These are phyloP conservation scores for Chlorella ohadii DNA, from an alignment of 139 green algal species.

Conservation along the genomic window DNA sequence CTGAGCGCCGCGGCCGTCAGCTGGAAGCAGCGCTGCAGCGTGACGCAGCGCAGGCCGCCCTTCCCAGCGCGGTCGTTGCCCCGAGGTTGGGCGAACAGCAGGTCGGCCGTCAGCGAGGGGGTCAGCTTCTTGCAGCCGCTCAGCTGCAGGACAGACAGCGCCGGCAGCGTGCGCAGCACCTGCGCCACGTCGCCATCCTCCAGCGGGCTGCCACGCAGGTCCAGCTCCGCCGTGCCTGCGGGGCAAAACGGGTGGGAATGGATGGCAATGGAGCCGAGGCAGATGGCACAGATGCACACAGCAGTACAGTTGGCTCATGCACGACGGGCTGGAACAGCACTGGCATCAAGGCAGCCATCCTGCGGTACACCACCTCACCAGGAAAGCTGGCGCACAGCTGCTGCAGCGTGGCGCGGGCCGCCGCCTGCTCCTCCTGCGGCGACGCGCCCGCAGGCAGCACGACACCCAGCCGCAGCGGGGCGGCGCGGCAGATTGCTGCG, in stretches of 20 bases:
- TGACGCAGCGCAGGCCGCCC: conserved; percentile 26
- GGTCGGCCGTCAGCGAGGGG: not conserved
- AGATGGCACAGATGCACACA: too few relatives aligned
- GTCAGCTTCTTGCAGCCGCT: conserved; percentile 66
- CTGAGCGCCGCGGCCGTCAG: conserved; percentile 46
- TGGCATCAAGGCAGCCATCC: too few relatives aligned
- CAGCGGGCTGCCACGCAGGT: conserved; percentile 51
- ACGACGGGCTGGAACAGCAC: too few relatives aligned
- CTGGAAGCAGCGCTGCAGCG: conserved; percentile 79
- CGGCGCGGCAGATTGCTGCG: not conserved
- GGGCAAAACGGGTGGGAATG: not conserved
- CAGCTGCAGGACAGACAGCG: conserved; percentile 56
- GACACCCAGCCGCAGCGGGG: conserved; percentile 6
- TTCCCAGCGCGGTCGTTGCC: too few relatives aligned
- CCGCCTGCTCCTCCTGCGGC: conserved; percentile 9
- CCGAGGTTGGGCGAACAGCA: not conserved
- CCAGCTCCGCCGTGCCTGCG: conserved; percentile 32
- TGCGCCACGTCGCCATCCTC: conserved; percentile 53
- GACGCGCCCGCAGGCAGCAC: not conserved
- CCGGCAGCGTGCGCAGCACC: conserved; percentile 20
- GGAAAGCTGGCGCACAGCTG: not conserved
- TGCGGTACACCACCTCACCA: not conserved
- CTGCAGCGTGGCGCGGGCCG: not conserved
- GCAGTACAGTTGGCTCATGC: too few relatives aligned
- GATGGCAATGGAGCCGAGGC: not conserved